These are phyloP conservation scores for Nidularia pulvinata DNA, from an alignment of 768 basidiomycete species.

Conservation along the genomic window DNA sequence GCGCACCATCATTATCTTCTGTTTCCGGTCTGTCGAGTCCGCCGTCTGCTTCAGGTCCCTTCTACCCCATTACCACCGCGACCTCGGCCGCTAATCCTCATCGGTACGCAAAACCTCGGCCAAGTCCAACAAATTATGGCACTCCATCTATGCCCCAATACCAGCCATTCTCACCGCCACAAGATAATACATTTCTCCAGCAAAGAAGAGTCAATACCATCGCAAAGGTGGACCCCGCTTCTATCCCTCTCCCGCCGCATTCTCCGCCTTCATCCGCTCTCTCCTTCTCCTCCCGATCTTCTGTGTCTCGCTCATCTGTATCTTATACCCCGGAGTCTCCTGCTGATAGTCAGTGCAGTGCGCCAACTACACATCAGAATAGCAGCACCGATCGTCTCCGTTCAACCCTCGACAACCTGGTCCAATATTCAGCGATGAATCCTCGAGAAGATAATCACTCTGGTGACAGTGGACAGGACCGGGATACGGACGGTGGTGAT, in stretches of 20 bases:
- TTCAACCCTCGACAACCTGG: slow-evolving; percentile 40
- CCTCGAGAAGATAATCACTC: slow-evolving; percentile 20
- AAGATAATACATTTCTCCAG: slow-evolving; percentile 4
- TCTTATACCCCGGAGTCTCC: slow-evolving; percentile 37
- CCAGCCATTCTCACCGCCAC: slow-evolving; percentile 16
- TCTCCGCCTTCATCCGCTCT: slow-evolving; percentile 73
- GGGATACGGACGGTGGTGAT: slow-evolving; percentile 29
- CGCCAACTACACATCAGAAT: slow-evolving; percentile 8
- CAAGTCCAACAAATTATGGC: slow-evolving; percentile 9
- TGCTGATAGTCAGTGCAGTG: slow-evolving; percentile 29
- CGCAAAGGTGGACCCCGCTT: slow-evolving; percentile 51
- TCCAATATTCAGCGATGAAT: slow-evolving; percentile 30
- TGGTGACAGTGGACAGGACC: slow-evolving; percentile 22
- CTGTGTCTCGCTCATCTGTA: slow-evolving; percentile 52
- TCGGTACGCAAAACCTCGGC: slow-evolving; percentile 39
- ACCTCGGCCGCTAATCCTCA: slow-evolving; percentile 59
- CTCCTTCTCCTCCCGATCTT: slow-evolving; percentile 81
- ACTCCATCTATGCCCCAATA: neutral
- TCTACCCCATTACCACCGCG: slow-evolving; percentile 60
- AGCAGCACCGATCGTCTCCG: slow-evolving; percentile 19
- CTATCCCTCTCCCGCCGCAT: slow-evolving; percentile 62
- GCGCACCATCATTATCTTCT: slow-evolving; percentile 41
- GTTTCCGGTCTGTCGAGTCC: slow-evolving; percentile 20
- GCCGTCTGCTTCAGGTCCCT: slow-evolving; percentile 19
- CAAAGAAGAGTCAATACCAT: slow-evolving; percentile 10